These are phyloP conservation scores for Tremella mesenterica DNA, from an alignment of 768 basidiomycete species.

Conservation along the genomic window DNA sequence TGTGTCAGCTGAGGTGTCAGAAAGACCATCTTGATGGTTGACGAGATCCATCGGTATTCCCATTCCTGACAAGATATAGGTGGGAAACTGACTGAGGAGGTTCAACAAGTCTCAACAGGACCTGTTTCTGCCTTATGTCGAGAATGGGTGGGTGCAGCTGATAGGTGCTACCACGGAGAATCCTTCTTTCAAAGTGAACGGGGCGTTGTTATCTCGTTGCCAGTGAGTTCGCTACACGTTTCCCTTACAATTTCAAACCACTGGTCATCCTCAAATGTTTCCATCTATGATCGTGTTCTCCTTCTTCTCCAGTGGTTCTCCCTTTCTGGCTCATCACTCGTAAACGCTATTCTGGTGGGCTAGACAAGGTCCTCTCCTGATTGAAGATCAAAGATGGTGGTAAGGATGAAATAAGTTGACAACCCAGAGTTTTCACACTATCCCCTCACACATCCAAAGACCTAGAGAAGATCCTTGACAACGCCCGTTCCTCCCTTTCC, in stretches of 20 bases:
- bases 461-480: slow-evolving; percentile 53
- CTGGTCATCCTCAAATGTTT: too few species aligned
- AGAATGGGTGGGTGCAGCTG: slow-evolving; percentile 67
- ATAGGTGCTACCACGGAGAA: slow-evolving; percentile 85
- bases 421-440: slow-evolving; percentile 61
- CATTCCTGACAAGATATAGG: slow-evolving; percentile 52
- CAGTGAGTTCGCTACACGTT: slow-evolving; percentile 53
- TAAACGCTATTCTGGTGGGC: too few species aligned
- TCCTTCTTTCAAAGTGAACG: slow-evolving; percentile 71
- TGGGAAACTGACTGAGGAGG: slow-evolving; percentile 5
- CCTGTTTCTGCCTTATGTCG: slow-evolving; percentile 70
- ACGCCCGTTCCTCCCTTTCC: slow-evolving; percentile 46
- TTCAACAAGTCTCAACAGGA: slow-evolving; percentile 50
- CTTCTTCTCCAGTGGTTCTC: too few species aligned
- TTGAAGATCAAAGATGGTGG: too few species aligned
- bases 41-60: slow-evolving; percentile 76
- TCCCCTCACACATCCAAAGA: slow-evolving; percentile 60
- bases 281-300: too few species aligned
- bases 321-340: slow-evolving; percentile 12
- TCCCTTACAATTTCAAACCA: too few species aligned
- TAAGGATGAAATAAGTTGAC: not conserved
- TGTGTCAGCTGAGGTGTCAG: slow-evolving; percentile 43
- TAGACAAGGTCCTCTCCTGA: too few species aligned
- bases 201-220: slow-evolving; percentile 65
- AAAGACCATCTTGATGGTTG: slow-evolving; percentile 67